Evolutionary conservation across 1,284 basidiomycete genomes (phyloP), one percentile per base, ranked within the genome.

Genomic region (Ustilago esculenta): DNA sequence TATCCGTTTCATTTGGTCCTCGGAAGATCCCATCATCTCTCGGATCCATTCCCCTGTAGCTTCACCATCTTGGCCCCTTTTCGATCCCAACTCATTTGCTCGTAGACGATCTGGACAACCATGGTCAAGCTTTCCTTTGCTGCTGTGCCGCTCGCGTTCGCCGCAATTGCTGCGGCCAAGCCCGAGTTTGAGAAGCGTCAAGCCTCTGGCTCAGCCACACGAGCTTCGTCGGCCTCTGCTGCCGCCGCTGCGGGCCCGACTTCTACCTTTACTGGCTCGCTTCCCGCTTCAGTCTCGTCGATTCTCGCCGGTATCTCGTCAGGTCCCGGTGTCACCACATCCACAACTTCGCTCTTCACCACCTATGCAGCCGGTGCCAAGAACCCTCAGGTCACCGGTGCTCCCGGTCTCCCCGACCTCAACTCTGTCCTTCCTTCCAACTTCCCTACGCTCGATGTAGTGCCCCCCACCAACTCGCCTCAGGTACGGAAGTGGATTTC

Each of bases 401-500:
- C 76, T 11, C 76, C 76, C 17, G 60, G 63, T 21, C 63, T 78
- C 15, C 76, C 76, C 21, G 34, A 48, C 42, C 17, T 66, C 45
- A 67, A 55, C 43, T 25, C 48, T 23, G 44, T 77, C 43, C 44
- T 63, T 17, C 52, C 55, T 9, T 33, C 77, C 24, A 86, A 87
- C 75, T 94, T 92, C 82, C 92, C 92, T 2, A 42, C 87, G 0
- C 84, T 91, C 21, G 92, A 93, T 81, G 83, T 83, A 29, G 79
- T 85, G 2, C 90, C 91, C 17, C 88, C 89, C 0, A 87, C 85
- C 6, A 86, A 90, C 83, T 89, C 89, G 7, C 81, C 86, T 9
- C 83, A 89, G 77, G 90, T 92, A 7, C 85, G 89, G 78, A 84
- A 86, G 76, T 92, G 91, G 91, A 87, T 90, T 34, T 65, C 86